Percentiles rank a stretch among this genome's conserved stretches.
phyloP scores from a whole-genome alignment of 257 asterid genomes.

The Forsythia suspensa region DNA sequence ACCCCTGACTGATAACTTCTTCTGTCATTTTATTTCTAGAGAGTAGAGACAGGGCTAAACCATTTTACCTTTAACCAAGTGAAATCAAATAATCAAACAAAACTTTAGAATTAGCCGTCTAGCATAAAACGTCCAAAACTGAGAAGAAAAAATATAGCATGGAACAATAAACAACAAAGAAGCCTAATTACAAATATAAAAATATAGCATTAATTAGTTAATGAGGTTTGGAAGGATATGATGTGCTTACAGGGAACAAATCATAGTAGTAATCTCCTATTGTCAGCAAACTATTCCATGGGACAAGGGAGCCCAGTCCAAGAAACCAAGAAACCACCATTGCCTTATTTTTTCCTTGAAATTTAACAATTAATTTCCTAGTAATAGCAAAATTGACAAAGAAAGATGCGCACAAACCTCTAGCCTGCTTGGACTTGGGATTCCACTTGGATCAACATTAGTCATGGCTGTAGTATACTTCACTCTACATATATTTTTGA shows the following conservation, averaged over 20 bases:
- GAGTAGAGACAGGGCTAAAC: no score
- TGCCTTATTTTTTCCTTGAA: conserved; percentile 37
- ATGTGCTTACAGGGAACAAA: conserved; percentile 39
- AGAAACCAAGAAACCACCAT: conserved; percentile 40
- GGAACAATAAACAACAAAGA: no score
- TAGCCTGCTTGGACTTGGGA: conserved; percentile 35
- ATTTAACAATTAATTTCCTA: neutral
- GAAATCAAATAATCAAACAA: no score
- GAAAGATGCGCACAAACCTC: conserved; percentile 27
- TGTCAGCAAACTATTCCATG: conserved; percentile 49
- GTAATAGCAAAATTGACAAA: neutral
- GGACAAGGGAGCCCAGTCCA: conserved; percentile 46
- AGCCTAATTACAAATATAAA: no score
- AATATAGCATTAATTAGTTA: no score
- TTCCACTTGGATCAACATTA: conserved; percentile 4
- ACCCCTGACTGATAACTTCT: no score
- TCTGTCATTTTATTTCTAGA: no score
- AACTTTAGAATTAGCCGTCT: no score
- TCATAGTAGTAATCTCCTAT: conserved; percentile 45
- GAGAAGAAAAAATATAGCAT: no score
- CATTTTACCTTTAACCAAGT: no score
- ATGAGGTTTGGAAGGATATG: neutral
- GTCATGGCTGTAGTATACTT: conserved; percentile 9
- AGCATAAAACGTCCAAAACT: no score
- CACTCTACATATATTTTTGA: neutral